Base-by-base conservation (phyloP, 257 asterid genomes). In the Forsythia suspensa region DNA sequence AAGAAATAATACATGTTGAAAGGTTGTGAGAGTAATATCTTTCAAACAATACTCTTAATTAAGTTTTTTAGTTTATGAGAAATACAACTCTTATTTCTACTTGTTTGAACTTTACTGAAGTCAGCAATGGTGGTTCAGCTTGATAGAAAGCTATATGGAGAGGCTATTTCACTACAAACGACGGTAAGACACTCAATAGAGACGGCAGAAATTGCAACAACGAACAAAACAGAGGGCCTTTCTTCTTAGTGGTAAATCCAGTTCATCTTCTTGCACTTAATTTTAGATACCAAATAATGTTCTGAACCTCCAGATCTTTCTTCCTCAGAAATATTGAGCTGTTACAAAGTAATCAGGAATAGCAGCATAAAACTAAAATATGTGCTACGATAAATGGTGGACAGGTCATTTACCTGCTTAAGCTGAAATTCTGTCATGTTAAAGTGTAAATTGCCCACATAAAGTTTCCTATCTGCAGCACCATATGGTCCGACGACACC, bases 351-450 rank as follows among this genome's bases (percentile, higher is more conserved):
- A 59, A 20, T 34, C 41, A 44, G 21, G 37, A 24, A 57, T 67
- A 12, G 69, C n/a, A 41, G 52, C 41, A 18, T 57, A 75, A 66
- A 52, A 57, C 15, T 38, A 15, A 74, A 36, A 73, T 39, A 70
- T 46, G 70, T 71, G 75, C 34, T 44, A 59, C 5, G 38, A 77
- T 67, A 76, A 44, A 76, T 21, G 42, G 67, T 39, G 72, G 37
- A 12, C 69, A 65, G 59, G 78, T 6, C 40, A 44, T 48, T 76
- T 81, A 94, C 99, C 99, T 91, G 97, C 84, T 87, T 90, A 79
- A 96, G 99, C 92, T 96, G 97, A 83, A 85, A 80, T 70, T 96
- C 99, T 71, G 97, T 94, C 97, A 96, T 94, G 86, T 94, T 96
- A 87, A 92, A 92, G 81, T 96, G 99, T 71, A 96, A 85, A 87